Percentiles rank a stretch among this genome's conserved stretches.
These are phyloP conservation scores for Trichoderma parareesei DNA, from an alignment of 495 filamentous ascomycete genomes.

Conservation along the genomic window DNA sequence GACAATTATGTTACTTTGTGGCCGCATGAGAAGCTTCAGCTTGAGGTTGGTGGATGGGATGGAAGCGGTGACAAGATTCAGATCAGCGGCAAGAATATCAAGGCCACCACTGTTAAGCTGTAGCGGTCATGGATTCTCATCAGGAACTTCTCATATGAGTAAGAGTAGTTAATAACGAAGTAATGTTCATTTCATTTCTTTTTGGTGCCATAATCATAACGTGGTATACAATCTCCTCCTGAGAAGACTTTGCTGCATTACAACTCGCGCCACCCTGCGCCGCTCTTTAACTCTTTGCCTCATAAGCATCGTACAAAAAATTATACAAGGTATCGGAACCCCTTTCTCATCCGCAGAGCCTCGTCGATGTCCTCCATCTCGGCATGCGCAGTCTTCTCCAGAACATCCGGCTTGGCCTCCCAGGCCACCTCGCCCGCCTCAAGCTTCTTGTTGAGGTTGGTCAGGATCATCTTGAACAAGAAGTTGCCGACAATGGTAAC, in stretches of 20 bases:
- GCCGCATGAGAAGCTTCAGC: constrained; percentile 43
- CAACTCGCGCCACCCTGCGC: background rate
- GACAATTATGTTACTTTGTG: constrained; percentile 59
- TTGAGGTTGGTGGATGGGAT: constrained; percentile 18
- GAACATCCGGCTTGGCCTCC: constrained; percentile 20
- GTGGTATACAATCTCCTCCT: background rate
- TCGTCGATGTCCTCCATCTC: constrained; percentile 18
- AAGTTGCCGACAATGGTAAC: constrained; percentile 41
- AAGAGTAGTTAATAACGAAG: background rate
- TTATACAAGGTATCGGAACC: constrained; percentile 22
- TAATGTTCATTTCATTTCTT: background rate
- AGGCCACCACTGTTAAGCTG: background rate
- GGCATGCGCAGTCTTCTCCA: constrained; percentile 17
- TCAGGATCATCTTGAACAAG: constrained; percentile 51
- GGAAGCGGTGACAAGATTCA: constrained; percentile 19
- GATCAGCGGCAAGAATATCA: constrained; percentile 24
- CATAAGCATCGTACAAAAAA: constrained; percentile 13
- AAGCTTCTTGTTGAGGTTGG: constrained; percentile 59
- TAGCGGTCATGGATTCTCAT: background rate
- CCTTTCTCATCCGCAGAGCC: constrained; percentile 19
- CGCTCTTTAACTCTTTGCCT: background rate
- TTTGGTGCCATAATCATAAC: background rate
- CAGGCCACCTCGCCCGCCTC: constrained; percentile 35
- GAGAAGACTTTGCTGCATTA: background rate
- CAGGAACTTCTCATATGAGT: background rate